A percentile compares a stretch with the other conserved stretches of the same genome.
Conservation (phyloP, 495 filamentous ascomycete genomes). For the Lasiosphaeriaceae sp. region DNA sequence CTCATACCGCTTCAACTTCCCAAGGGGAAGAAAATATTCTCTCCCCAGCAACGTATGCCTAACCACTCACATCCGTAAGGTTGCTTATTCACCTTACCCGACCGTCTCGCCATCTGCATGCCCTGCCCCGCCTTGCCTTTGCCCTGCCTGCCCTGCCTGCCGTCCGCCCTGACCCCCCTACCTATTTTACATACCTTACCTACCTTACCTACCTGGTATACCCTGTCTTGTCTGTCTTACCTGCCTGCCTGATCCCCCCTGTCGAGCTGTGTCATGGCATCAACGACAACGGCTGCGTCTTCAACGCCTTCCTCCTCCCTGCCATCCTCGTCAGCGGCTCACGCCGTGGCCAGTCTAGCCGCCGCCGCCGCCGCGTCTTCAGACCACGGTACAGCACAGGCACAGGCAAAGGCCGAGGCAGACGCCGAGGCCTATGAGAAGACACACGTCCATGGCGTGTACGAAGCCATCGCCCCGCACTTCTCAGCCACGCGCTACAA, state of each 20-base stretch:
- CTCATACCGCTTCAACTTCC: neutral
- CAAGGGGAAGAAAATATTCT: neutral
- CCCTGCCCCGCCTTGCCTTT: neutral
- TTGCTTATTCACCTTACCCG: neutral
- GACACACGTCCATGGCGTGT: constrained; percentile 85
- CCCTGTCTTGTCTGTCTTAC: neutral
- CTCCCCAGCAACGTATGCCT: too few species aligned
- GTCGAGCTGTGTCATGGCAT: constrained; percentile 2
- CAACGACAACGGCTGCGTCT: constrained; percentile 1
- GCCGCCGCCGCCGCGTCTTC: constrained; percentile 14
- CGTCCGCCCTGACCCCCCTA: neutral
- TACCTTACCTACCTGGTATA: neutral
- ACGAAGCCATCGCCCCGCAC: constrained; percentile 90
- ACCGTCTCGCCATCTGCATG: neutral
- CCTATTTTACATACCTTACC: neutral
- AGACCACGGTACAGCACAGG: constrained; percentile 4
- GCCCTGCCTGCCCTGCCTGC: neutral
- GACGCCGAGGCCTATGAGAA: constrained; percentile 63
- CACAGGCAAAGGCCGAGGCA: constrained; percentile 8
- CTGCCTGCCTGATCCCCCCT: neutral
- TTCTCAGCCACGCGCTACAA: constrained; percentile 96
- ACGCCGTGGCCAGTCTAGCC: constrained; percentile 27
- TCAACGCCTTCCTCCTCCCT: constrained; percentile 14
- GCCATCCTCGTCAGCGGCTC: constrained; percentile 27
- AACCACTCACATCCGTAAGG: neutral